Base-by-base conservation (phyloP, 2,329 filamentous ascomycete species). In the Aspergillus ruber region DNA sequence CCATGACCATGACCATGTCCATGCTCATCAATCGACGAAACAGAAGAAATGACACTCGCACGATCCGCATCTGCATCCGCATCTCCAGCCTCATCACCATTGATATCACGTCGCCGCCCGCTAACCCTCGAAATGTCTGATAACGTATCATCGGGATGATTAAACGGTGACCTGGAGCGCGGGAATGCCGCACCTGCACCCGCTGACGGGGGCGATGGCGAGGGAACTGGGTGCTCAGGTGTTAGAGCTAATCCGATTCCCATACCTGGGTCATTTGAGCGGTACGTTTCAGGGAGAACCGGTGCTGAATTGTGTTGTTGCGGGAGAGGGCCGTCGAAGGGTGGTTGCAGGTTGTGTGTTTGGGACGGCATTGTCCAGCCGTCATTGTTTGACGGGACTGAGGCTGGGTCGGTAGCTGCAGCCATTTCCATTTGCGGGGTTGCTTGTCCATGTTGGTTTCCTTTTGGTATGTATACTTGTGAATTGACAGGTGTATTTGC, bases 21-120 rank as follows among this genome's bases (percentile, higher is more conserved):
- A 15, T 45, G 43, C 13, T 55, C 49, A 39, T 56, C 56, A 42
- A 66, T 55, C 2, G 61, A 64, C 18, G 62, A 67, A 3, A 67
- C 61, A 32, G 62, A 60, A 18, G 64, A 67, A 29, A 63, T 42
- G 44, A 64, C 60, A 54, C 65, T 61, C 33, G 58, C 15, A 5
- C 23, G 25, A 29, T 29, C 8, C 10, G 8, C 25, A 27, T 27
- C 25, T 3, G 2, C 25, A 27, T 29, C 10, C 25, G 9, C 25
- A 29, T 29, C 10, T 1, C 10, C 25, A 29, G 47, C 51, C 8
- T 45, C 46, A 35, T 49, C 51, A 8, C 45, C 46, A 38, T 57
- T 47, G 1, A 29, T 33, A 6, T 17, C 18, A 15, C 25, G 41
- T 33, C 44, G 46, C 10, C 43, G 43, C 3, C 46, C 52, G 23